A percentile compares a stretch with the other conserved stretches of the same genome.
Evolutionary conservation across 2,329 filamentous ascomycete genomes (phyloP).

Genomic region (Beauveria australis): DNA sequence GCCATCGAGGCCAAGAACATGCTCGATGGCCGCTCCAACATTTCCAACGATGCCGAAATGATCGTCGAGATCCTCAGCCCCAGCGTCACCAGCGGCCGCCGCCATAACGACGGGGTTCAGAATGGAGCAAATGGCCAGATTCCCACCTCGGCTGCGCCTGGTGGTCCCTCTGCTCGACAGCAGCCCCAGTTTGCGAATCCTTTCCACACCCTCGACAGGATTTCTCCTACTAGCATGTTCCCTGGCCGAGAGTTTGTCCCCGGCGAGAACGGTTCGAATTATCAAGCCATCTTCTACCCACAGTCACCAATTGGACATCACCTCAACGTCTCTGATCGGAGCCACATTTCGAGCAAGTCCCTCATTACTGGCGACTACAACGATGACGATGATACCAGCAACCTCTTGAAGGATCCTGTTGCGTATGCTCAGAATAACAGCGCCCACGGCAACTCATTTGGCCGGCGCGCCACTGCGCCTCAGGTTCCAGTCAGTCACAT

Average conservation of each 20-base stretch:
- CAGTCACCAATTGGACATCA: slow-evolving; percentile 67
- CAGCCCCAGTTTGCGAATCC: slow-evolving; percentile 49
- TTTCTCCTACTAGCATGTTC: slow-evolving; percentile 49
- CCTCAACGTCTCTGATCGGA: slow-evolving; percentile 43
- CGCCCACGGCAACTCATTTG: slow-evolving; percentile 17
- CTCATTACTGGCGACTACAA: slow-evolving; percentile 61
- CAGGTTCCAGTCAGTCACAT: slow-evolving; percentile 64
- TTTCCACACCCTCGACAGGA: slow-evolving; percentile 54
- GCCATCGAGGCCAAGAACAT: slow-evolving; percentile 49
- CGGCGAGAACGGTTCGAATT: slow-evolving; percentile 44
- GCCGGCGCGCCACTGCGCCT: slow-evolving; percentile 63
- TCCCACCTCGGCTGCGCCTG: slow-evolving; percentile 31
- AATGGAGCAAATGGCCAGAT: slow-evolving; percentile 18
- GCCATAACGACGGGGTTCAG: slow-evolving; percentile 15
- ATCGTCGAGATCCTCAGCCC: slow-evolving; percentile 48
- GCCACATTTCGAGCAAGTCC: slow-evolving; percentile 57
- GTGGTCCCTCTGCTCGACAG: slow-evolving; percentile 34
- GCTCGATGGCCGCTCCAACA: slow-evolving; percentile 47
- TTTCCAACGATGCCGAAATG: slow-evolving; percentile 42
- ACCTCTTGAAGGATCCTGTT: slow-evolving; percentile 63
- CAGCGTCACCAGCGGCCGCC: slow-evolving; percentile 26
- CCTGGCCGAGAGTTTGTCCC: slow-evolving; percentile 48
- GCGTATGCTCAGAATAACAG: slow-evolving; percentile 58
- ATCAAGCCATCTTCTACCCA: slow-evolving; percentile 61
- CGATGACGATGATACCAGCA: slow-evolving; percentile 61